Conservation (phyloP, 805 yeast genomes). For the Lipomyces yamanashiensis region DNA sequence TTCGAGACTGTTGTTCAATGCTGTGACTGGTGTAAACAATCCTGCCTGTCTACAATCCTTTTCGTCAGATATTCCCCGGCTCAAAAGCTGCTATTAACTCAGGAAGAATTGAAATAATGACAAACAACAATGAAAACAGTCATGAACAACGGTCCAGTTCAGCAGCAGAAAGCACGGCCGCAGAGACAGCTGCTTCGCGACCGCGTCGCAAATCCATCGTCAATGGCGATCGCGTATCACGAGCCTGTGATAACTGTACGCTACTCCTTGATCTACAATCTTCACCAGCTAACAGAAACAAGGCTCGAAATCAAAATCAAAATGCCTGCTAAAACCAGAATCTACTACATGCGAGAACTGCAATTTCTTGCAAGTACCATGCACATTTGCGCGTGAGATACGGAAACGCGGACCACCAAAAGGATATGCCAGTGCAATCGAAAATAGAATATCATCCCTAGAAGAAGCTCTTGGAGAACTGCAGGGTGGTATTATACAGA, state of each 20-base stretch:
- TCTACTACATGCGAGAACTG: conserved; percentile 9
- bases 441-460: background rate
- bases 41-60: too few relatives aligned
- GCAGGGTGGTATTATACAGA: background rate
- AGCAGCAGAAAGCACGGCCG: background rate
- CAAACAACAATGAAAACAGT: background rate
- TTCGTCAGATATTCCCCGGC: too few relatives aligned
- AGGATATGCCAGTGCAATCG: conserved; percentile 5
- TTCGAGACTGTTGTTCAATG: too few relatives aligned
- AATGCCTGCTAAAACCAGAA: conserved; percentile 5
- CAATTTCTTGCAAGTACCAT: conserved; percentile 4
- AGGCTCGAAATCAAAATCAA: conserved; percentile 14
- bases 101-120: too few relatives aligned
- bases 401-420: conserved; percentile 13
- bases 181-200: background rate
- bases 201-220: background rate
- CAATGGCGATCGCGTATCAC: conserved; percentile 5
- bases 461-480: background rate
- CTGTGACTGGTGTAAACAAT: too few relatives aligned
- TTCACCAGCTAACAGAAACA: background rate
- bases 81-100: too few relatives aligned
- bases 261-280: background rate
- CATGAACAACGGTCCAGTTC: background rate
- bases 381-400: conserved; percentile 8
- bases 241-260: conserved; percentile 12